These are phyloP conservation scores for Biancaea sappan DNA, from an alignment of 306 rosid genomes.

Conservation along the genomic window DNA sequence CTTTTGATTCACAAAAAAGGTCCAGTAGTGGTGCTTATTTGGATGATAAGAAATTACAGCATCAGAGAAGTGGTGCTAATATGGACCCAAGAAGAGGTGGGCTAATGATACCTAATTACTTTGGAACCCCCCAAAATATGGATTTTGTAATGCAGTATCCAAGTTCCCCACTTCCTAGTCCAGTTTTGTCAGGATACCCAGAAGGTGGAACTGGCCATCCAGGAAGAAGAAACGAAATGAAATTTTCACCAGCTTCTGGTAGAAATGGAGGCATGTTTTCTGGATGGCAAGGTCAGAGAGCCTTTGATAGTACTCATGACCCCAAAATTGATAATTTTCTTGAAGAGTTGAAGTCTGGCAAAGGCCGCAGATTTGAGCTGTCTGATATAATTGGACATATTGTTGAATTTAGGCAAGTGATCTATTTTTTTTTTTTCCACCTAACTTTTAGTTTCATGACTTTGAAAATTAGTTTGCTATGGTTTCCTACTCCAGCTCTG, in stretches of 20 bases:
- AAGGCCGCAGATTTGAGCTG: slow-evolving; percentile 61
- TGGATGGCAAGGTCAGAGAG: slow-evolving; percentile 58
- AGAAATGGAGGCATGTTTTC: slow-evolving; percentile 46
- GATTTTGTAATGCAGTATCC: slow-evolving; percentile 47
- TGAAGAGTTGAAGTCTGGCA: slow-evolving; percentile 59
- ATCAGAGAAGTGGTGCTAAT: slow-evolving; percentile 46
- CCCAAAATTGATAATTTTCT: slow-evolving; percentile 56
- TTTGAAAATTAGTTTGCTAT: not conserved
- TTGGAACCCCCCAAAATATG: slow-evolving; percentile 51
- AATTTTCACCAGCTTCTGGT: slow-evolving; percentile 41
- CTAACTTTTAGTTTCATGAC: not conserved
- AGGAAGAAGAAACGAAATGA: slow-evolving; percentile 53
- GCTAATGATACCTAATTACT: slow-evolving; percentile 46
- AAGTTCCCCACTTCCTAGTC: slow-evolving; percentile 48
- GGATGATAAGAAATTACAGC: slow-evolving; percentile 47
- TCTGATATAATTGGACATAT: slow-evolving; percentile 57
- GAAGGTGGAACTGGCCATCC: slow-evolving; percentile 43
- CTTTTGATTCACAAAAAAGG: slow-evolving; percentile 43
- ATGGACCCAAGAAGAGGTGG: slow-evolving; percentile 56
- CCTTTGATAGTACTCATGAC: slow-evolving; percentile 45
- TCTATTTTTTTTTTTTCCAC: slow-evolving; percentile 21
- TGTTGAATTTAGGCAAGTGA: slow-evolving; percentile 56
- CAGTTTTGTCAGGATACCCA: slow-evolving; percentile 46
- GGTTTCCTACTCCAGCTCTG: slow-evolving; percentile 42
- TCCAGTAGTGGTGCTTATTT: slow-evolving; percentile 39